These are phyloP conservation scores for Trichoderma citrinoviride DNA, from an alignment of 2,329 filamentous ascomycete genomes.

Conservation along the genomic window DNA sequence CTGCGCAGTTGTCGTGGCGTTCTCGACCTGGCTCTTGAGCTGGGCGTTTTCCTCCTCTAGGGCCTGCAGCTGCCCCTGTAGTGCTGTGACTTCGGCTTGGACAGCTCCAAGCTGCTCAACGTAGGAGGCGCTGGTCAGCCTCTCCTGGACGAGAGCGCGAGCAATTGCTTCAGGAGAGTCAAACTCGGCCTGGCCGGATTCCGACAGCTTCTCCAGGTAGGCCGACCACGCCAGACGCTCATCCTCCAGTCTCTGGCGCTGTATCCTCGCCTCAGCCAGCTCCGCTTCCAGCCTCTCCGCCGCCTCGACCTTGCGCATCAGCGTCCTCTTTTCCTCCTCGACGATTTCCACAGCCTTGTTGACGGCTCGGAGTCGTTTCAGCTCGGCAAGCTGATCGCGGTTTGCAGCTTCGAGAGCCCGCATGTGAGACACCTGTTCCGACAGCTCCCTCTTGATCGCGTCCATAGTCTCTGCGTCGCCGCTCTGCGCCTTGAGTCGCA, in stretches of 20 bases:
- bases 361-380: slow-evolving; percentile 76
- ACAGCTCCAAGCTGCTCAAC: slow-evolving; percentile 75
- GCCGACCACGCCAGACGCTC: slow-evolving; percentile 84
- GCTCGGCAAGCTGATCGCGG: slow-evolving; percentile 72
- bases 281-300: slow-evolving; percentile 73
- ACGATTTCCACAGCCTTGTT: slow-evolving; percentile 90
- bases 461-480: slow-evolving; percentile 82
- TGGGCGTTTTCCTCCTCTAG: slow-evolving; percentile 68
- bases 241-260: slow-evolving; percentile 83
- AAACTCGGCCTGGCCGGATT: slow-evolving; percentile 66
- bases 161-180: slow-evolving; percentile 86
- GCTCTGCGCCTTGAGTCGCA: slow-evolving; percentile 80
- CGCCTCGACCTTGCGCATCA: slow-evolving; percentile 74
- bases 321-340: slow-evolving; percentile 85
- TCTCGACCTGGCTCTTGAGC: slow-evolving; percentile 68
- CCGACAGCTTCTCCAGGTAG: slow-evolving; percentile 70
- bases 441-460: slow-evolving; percentile 82
- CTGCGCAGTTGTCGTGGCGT: slow-evolving; percentile 32
- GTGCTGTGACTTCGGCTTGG: slow-evolving; percentile 74
- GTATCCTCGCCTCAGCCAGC: slow-evolving; percentile 73
- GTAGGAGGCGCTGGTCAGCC: slow-evolving; percentile 75
- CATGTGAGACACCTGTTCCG: slow-evolving; percentile 90
- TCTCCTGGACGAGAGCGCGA: slow-evolving; percentile 76
- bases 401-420: slow-evolving; percentile 77
- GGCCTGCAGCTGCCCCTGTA: slow-evolving; percentile 69